phyloP scores from a whole-genome alignment of 192 early-diverging fungal species.

The Paraglomus occultum region DNA sequence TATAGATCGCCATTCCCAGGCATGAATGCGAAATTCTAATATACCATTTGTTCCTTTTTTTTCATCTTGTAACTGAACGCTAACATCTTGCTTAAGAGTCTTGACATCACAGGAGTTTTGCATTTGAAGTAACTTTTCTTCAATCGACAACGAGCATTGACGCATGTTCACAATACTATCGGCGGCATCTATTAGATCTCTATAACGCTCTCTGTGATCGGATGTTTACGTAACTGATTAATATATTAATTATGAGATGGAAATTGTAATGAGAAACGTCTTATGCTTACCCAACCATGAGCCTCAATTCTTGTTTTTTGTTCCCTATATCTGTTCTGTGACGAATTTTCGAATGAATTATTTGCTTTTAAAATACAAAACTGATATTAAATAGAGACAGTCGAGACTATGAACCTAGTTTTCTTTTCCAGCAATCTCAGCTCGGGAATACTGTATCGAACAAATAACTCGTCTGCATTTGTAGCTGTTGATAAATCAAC shows the following conservation, averaged over 20 bases:
- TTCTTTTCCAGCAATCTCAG: slow-evolving; percentile 43
- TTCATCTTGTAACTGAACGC: slow-evolving; percentile 40
- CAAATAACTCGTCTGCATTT: slow-evolving; percentile 44
- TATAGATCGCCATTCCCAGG: too few relatives aligned
- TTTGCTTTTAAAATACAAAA: slow-evolving; percentile 35
- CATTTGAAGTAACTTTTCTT: slow-evolving; percentile 57
- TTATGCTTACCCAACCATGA: slow-evolving; percentile 78
- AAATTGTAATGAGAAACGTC: background rate
- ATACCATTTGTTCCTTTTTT: slow-evolving; percentile 46
- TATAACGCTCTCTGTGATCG: slow-evolving; percentile 70
- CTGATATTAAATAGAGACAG: background rate
- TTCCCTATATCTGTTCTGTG: slow-evolving; percentile 71
- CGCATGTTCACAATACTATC: slow-evolving; percentile 78
- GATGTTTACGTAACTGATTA: background rate
- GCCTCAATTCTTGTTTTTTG: slow-evolving; percentile 76
- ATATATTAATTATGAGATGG: background rate
- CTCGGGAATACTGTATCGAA: slow-evolving; percentile 48
- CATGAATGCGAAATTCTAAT: background rate
- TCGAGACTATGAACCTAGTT: slow-evolving; percentile 36
- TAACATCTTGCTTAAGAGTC: slow-evolving; percentile 45
- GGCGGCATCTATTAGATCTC: slow-evolving; percentile 83
- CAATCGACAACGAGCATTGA: slow-evolving; percentile 49
- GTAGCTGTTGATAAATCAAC: background rate
- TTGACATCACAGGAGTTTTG: slow-evolving; percentile 56
- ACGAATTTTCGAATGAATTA: slow-evolving; percentile 41